Evolutionary conservation across 2,329 filamentous ascomycete species (phyloP), one percentile per base, ranked within the genome.

Genomic region (Aspergillus japonicus): DNA sequence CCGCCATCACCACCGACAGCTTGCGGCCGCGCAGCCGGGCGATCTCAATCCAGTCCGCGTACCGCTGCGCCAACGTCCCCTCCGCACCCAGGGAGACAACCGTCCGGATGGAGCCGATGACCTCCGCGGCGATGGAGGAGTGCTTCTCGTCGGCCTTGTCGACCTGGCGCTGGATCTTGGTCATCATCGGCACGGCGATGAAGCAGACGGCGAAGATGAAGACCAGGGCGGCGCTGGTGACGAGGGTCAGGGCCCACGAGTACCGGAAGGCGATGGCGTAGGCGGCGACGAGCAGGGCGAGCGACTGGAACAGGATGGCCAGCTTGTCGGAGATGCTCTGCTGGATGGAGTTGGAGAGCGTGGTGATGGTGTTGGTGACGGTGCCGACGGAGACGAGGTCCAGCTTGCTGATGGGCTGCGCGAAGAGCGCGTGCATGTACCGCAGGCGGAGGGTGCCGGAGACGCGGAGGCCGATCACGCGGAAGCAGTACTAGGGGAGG

Each of bases 291-390:
- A 82, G 66, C 1, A 80, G 67, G 2, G 79, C 70, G 2, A 78
- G 54, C 2, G 73, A 76, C 54, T 80, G 76, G 31, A 82, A 71
- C 1, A 82, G 70, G 2, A 71, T 71, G 1, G 76, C 75, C 5
- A 85, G 70, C 56, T 81, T 80, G 63, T 85, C 82, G 0, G 82
- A 84, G n/a, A 85, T 80, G 19, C 81, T 82, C 26, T 82, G 73
- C 58, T 85, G 83, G 11, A 85, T 77, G 0, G 79, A 79, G 62
- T 84, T 85, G 33, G 82, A 78, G 0, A 80, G 80, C 0, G 78
- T 78, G 0, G 82, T 85, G 64, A 85, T 83, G 1, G 81, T 79
- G 47, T 79, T 80, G 0, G 80, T 78, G 12, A 83, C 80, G 16
- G 79, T 78, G 16, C 82, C 82, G 0, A 81, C 71, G 1, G 82